Base-by-base conservation (phyloP, 495 filamentous ascomycete genomes). In the Hypoxylon intermedium region DNA sequence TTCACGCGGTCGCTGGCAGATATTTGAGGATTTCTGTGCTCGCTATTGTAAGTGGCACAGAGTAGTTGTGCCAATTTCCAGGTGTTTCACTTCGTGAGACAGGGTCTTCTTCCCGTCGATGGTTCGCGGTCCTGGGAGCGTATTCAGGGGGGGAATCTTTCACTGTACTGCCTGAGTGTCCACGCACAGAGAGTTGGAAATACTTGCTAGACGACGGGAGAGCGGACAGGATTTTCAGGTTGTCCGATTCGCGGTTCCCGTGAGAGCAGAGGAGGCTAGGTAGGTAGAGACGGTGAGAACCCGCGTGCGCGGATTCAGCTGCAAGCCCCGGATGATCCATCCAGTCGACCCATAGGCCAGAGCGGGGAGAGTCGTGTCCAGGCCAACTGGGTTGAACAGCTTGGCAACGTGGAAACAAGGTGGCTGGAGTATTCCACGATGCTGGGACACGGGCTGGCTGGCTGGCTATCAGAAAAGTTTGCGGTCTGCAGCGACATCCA, bases 51-150 rank as follows among this genome's bases (percentile, higher is more conserved):
- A 36, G 60, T 64, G 16, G 43, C 45, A 65, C 61, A 12, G 45
- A 41, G 44, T 1, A 15, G 55, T 56, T 12, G 55, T 60, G 40
- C 61, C 51, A 65, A 65, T 65, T 55, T 65, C 61, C 51, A 65
- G 50, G 9, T 65, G 61, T 65, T 65, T 65, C 61, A 65, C 55
- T 60, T 65, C 24, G 44, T 50, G 61, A 64, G 45, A 45, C 1
- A 18, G 20, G 44, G 44, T 51, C 50, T 53, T 55, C 55, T 52
- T 56, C 43, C 54, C 33, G 40, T 31, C 38, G 31, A 53, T 37
- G 36, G 45, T 41, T 45, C 33, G 45, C 51, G 9, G 47, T 12
- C 47, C 37, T 28, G 26, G 11, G 9, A 12, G 26, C 12, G 4
- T 5, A 20, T 44, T n/a, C 11, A 5, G 37, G 46, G 23, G 28